Conservation (phyloP, 2,329 filamentous ascomycete genomes). For the Scytalidium sp. region DNA sequence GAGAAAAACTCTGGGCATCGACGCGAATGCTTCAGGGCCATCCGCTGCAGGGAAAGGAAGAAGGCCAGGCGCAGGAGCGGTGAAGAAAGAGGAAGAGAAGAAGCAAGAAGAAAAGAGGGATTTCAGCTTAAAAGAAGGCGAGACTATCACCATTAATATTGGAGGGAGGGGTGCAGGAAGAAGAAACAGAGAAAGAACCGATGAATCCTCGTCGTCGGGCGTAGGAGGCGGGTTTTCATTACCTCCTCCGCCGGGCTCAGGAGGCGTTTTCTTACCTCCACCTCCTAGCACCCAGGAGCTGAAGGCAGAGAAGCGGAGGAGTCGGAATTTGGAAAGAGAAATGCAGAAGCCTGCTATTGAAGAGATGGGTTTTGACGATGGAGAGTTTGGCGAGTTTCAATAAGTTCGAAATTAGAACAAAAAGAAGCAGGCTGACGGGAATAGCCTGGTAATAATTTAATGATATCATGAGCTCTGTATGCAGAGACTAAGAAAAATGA, state of each 20-base stretch:
- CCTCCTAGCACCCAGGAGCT: slow-evolving; percentile 61
- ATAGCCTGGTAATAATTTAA: neutral
- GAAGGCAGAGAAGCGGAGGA: slow-evolving; percentile 57
- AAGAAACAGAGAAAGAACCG: slow-evolving; percentile 17
- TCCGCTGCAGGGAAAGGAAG: slow-evolving; percentile 24
- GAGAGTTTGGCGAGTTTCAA: slow-evolving; percentile 80
- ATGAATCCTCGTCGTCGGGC: slow-evolving; percentile 17
- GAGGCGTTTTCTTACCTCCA: slow-evolving; percentile 56
- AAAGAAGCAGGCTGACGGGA: neutral
- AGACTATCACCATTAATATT: slow-evolving; percentile 83
- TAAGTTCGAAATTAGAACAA: slow-evolving; percentile 13
- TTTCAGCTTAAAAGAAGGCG: slow-evolving; percentile 82
- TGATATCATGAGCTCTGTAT: neutral
- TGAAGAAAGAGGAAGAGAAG: slow-evolving; percentile 33
- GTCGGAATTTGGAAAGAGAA: slow-evolving; percentile 41
- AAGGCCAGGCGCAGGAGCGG: slow-evolving; percentile 23
- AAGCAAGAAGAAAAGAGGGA: slow-evolving; percentile 58
- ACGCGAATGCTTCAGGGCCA: slow-evolving; percentile 33
- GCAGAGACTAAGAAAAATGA: no score
- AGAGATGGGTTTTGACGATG: slow-evolving; percentile 81
- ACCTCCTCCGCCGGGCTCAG: slow-evolving; percentile 39
- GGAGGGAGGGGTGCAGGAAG: slow-evolving; percentile 45
- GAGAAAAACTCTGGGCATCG: slow-evolving; percentile 64
- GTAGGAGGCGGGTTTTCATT: slow-evolving; percentile 60
- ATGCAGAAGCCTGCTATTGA: slow-evolving; percentile 40